These are phyloP conservation scores for Hibiscus tridactylites DNA, from an alignment of 345 rosid genomes.

Conservation along the genomic window DNA sequence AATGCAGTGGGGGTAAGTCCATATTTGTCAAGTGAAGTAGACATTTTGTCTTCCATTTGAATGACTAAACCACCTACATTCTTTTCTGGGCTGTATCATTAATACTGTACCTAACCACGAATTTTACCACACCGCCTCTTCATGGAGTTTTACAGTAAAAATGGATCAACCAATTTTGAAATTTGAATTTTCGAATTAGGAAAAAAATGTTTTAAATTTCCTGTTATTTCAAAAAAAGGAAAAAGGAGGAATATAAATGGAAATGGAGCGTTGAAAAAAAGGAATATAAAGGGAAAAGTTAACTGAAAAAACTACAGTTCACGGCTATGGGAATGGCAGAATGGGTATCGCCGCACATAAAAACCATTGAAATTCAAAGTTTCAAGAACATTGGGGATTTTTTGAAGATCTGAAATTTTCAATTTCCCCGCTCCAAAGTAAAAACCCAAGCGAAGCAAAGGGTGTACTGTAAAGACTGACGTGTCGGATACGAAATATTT, in stretches of 20 bases:
- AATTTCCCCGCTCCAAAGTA: not conserved
- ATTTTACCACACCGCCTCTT: too few relatives aligned
- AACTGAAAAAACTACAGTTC: not conserved
- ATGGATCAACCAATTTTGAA: not conserved
- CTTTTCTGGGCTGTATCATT: not conserved
- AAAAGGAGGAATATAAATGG: not conserved
- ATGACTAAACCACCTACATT: not conserved
- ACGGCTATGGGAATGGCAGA: too few relatives aligned
- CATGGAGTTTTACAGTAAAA: too few relatives aligned
- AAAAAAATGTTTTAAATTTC: too few relatives aligned
- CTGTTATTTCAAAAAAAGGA: too few relatives aligned
- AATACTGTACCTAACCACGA: not conserved
- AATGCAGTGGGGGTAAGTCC: not conserved
- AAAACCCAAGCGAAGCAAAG: not conserved
- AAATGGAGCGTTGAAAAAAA: not conserved
- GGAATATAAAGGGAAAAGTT: too few relatives aligned
- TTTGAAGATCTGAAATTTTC: not conserved
- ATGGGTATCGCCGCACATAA: not conserved
- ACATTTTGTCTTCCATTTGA: not conserved
- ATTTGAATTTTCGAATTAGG: not conserved
- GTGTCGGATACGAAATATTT: constrained; percentile 20
- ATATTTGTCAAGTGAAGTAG: not conserved
- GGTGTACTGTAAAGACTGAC: constrained; percentile 16
- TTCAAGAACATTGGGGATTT: not conserved
- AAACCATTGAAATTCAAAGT: not conserved